phyloP scores from a whole-genome alignment of 768 basidiomycete genomes.

The Russula vinacea region DNA sequence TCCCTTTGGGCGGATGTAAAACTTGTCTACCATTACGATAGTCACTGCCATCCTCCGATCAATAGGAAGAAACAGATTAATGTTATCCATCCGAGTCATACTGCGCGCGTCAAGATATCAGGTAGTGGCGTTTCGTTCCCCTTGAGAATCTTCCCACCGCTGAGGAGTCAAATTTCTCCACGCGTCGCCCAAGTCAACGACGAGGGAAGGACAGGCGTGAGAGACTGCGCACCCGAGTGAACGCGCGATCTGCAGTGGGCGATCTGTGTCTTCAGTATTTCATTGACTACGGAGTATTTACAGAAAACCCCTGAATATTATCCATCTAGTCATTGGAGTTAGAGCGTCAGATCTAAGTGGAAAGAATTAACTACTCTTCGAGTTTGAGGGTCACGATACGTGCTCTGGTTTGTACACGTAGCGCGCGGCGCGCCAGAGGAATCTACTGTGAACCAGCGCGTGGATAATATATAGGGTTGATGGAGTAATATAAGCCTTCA shows the following conservation, averaged over 20 bases:
- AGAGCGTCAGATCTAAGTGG: no score
- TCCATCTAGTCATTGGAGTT: no score
- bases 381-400: no score
- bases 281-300: no score
- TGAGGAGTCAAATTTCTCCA: constrained; percentile 69
- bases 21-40: background rate
- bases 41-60: background rate
- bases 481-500: no score
- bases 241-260: constrained; percentile 83
- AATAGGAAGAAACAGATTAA: constrained; percentile 4
- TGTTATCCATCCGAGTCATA: background rate
- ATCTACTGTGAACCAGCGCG: no score
- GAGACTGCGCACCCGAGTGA: constrained; percentile 64
- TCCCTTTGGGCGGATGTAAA: constrained; percentile 3
- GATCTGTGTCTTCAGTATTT: no score
- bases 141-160: constrained; percentile 57
- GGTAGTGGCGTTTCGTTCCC: background rate
- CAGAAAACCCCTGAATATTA: no score
- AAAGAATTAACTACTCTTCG: no score
- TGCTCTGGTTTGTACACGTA: no score
- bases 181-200: background rate
- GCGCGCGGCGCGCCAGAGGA: no score
- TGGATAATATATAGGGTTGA: no score
- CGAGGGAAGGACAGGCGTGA: background rate
- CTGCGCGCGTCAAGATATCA: background rate